A percentile compares a stretch with the other conserved stretches of the same genome.
Conservation (phyloP, 805 yeast genomes). For the Debaryomyces hansenii region DNA sequence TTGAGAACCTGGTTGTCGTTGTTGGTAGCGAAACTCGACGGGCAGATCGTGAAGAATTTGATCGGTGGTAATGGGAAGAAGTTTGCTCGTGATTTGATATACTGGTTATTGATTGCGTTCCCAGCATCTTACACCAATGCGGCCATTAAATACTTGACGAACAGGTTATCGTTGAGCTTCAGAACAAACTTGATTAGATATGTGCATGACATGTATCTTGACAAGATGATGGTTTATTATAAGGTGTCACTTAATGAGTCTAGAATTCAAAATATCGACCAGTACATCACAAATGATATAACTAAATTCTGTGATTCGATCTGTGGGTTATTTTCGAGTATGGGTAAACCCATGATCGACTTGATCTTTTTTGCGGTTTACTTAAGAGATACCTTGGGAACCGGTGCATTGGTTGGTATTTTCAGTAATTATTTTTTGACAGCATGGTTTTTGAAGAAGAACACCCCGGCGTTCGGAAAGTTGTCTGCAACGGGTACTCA, state of each 20-base stretch:
- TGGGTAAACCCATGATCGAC: slow-evolving; percentile 92
- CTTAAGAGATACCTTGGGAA: slow-evolving; percentile 81
- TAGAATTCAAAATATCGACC: slow-evolving; percentile 69
- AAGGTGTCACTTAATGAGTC: slow-evolving; percentile 64
- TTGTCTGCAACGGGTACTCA: slow-evolving; percentile 70
- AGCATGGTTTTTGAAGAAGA: slow-evolving; percentile 67
- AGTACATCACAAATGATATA: slow-evolving; percentile 83
- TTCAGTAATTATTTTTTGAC: slow-evolving; percentile 78
- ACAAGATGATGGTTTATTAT: slow-evolving; percentile 77
- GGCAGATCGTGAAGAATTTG: slow-evolving; percentile 86
- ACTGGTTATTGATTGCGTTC: slow-evolving; percentile 87
- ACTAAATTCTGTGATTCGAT: slow-evolving; percentile 77
- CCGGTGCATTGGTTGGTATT: slow-evolving; percentile 81
- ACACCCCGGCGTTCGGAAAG: slow-evolving; percentile 84
- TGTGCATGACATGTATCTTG: slow-evolving; percentile 87
- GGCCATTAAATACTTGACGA: slow-evolving; percentile 78
- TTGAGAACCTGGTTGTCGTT: slow-evolving; percentile 86
- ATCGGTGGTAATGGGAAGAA: slow-evolving; percentile 77
- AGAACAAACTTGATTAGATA: slow-evolving; percentile 82
- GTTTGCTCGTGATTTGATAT: slow-evolving; percentile 72
- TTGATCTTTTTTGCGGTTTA: slow-evolving; percentile 80
- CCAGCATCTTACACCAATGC: slow-evolving; percentile 94
- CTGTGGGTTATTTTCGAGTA: slow-evolving; percentile 78
- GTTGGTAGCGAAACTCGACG: slow-evolving; percentile 85
- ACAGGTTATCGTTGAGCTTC: slow-evolving; percentile 76